phyloP scores from a whole-genome alignment of 2,329 filamentous ascomycete genomes.

The Hypomyces rosellus region DNA sequence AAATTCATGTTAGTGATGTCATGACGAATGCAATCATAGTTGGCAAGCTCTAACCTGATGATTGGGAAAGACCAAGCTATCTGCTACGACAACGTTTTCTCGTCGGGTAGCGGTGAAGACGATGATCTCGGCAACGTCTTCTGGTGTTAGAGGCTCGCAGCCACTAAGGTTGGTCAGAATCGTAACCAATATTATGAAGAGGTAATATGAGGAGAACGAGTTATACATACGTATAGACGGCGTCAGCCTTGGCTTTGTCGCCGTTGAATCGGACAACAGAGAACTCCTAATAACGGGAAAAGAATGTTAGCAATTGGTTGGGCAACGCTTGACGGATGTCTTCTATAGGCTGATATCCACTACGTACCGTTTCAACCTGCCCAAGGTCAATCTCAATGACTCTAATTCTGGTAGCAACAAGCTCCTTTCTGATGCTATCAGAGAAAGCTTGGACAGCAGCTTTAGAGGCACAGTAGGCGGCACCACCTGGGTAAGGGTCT shows the following conservation, averaged over 20 bases:
- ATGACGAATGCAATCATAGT: not conserved
- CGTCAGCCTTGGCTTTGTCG: constrained; percentile 82
- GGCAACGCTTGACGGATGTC: not conserved
- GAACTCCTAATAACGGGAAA: constrained; percentile 56
- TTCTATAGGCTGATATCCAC: not conserved
- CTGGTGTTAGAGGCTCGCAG: constrained; percentile 75
- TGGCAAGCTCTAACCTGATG: constrained; percentile 59
- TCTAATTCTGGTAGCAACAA: constrained; percentile 72
- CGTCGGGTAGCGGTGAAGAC: constrained; percentile 78
- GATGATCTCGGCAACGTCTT: constrained; percentile 85
- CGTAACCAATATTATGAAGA: not conserved
- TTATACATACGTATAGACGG: constrained; percentile 68
- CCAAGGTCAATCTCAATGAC: constrained; percentile 88
- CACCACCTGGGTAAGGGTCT: constrained; percentile 76
- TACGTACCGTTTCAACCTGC: constrained; percentile 75
- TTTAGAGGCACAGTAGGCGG: constrained; percentile 92
- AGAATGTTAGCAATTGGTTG: not conserved
- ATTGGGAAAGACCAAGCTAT: constrained; percentile 80
- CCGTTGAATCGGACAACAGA: constrained; percentile 82
- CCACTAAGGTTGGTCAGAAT: constrained; percentile 40
- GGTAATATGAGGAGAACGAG: constrained; percentile 1
- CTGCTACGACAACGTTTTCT: constrained; percentile 87
- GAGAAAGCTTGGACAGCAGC: constrained; percentile 82
- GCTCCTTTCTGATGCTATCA: constrained; percentile 73
- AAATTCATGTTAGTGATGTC: not conserved